Evolutionary conservation across 495 filamentous ascomycete genomes (phyloP).

Genomic region (Trichoderma erinaceum): DNA sequence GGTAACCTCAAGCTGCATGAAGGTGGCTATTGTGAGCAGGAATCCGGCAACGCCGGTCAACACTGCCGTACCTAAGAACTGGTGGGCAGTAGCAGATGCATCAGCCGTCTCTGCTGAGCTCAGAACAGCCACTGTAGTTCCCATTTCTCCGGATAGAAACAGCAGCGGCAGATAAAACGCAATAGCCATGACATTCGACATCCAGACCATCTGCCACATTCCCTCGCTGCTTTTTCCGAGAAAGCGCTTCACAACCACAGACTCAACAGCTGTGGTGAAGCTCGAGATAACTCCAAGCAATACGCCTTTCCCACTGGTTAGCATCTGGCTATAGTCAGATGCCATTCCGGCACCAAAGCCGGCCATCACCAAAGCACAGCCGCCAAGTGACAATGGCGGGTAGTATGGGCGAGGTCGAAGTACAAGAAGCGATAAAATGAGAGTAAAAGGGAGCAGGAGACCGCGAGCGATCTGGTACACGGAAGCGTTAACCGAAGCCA

Average conservation of each 20-base stretch:
- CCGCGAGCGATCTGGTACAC: conserved; percentile 24
- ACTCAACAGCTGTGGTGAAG: conserved; percentile 23
- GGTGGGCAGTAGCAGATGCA: neutral
- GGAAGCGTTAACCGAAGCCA: conserved; percentile 21
- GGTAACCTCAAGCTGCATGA: conserved; percentile 25
- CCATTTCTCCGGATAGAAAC: conserved; percentile 17
- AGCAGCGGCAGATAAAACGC: conserved; percentile 20
- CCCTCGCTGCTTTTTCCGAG: conserved; percentile 21
- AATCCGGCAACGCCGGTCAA: conserved; percentile 20
- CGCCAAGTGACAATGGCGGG: conserved; percentile 19
- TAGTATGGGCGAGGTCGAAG: conserved; percentile 22
- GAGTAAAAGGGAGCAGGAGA: conserved; percentile 22
- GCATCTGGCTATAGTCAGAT: conserved; percentile 18
- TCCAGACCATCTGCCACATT: conserved; percentile 25
- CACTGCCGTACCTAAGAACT: conserved; percentile 16
- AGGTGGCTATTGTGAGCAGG: conserved; percentile 23
- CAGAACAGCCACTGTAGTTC: neutral
- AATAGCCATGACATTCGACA: conserved; percentile 22
- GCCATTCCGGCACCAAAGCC: conserved; percentile 22
- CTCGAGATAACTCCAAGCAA: conserved; percentile 20
- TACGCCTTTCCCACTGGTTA: conserved; percentile 19
- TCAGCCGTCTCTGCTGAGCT: conserved; percentile 9
- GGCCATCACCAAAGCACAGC: conserved; percentile 21
- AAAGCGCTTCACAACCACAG: conserved; percentile 22
- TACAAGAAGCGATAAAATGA: conserved; percentile 19